These are phyloP conservation scores for Knoxia roxburghii DNA, from an alignment of 257 asterid species.

Conservation along the genomic window DNA sequence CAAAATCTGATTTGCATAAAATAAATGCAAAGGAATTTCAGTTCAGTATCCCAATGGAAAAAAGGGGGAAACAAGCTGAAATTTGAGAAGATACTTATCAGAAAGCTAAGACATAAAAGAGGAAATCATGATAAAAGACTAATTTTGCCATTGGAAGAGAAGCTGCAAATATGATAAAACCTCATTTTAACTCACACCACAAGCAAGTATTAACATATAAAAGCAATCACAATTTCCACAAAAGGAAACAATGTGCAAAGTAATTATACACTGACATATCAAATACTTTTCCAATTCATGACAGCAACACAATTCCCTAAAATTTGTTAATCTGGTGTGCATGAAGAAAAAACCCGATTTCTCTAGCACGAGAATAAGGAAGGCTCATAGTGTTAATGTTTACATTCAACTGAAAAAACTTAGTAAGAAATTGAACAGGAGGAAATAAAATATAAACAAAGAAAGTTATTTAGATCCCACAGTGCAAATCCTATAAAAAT, in stretches of 20 bases:
- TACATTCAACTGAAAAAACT: neutral
- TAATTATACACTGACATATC: neutral
- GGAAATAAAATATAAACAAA: neutral
- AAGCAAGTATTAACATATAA: neutral
- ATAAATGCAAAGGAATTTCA: neutral
- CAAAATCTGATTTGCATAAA: conserved; percentile 54
- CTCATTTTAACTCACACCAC: neutral
- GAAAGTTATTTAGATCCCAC: neutral
- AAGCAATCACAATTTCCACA: neutral
- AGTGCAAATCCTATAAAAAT: neutral
- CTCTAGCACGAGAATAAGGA: neutral
- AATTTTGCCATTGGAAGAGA: neutral
- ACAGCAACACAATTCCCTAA: neutral
- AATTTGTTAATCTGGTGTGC: neutral
- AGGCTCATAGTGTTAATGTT: neutral
- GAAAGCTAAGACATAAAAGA: neutral
- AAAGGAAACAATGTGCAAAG: neutral
- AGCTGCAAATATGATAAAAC: neutral
- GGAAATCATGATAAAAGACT: neutral
- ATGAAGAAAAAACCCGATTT: neutral
- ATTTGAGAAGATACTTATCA: neutral
- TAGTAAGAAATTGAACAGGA: neutral
- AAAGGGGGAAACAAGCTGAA: neutral
- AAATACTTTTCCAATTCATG: neutral
- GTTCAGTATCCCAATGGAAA: neutral